Conservation (phyloP, 192 early-diverging fungal genomes). For the Linnemannia exigua region DNA sequence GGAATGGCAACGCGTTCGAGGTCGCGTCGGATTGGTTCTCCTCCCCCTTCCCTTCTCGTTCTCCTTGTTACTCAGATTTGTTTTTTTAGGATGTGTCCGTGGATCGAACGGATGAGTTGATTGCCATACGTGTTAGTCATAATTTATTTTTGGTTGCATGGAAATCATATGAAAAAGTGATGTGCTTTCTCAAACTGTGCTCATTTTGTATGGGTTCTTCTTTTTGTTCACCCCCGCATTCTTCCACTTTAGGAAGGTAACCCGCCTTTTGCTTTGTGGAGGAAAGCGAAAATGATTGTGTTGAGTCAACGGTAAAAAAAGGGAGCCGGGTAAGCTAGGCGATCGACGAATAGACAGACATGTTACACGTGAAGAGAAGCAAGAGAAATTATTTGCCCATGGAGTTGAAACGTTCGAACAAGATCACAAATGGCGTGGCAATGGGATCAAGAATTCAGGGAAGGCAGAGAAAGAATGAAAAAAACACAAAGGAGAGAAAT, state of each 20-base stretch:
- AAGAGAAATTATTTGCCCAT: background rate
- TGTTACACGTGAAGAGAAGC: background rate
- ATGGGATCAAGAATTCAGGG: background rate
- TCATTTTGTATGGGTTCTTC: background rate
- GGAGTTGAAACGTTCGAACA: too few relatives aligned
- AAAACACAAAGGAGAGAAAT: background rate
- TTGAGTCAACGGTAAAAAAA: background rate
- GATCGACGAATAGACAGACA: background rate
- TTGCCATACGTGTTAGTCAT: slow-evolving; percentile 9
- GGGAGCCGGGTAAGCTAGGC: background rate
- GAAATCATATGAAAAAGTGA: background rate
- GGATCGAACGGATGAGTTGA: background rate
- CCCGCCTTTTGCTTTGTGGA: background rate
- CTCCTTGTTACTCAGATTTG: background rate
- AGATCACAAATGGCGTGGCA: too few relatives aligned
- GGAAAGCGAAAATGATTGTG: background rate
- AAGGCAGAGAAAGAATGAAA: background rate
- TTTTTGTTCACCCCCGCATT: background rate
- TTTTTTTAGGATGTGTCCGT: background rate
- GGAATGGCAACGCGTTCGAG: background rate
- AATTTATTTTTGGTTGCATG: background rate
- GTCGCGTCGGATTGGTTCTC: background rate
- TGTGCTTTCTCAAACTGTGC: background rate
- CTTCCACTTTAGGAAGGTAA: slow-evolving; percentile 2
- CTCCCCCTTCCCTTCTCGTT: background rate